These are phyloP conservation scores for Suillus variegatus DNA, from an alignment of 768 basidiomycete species.

Conservation along the genomic window DNA sequence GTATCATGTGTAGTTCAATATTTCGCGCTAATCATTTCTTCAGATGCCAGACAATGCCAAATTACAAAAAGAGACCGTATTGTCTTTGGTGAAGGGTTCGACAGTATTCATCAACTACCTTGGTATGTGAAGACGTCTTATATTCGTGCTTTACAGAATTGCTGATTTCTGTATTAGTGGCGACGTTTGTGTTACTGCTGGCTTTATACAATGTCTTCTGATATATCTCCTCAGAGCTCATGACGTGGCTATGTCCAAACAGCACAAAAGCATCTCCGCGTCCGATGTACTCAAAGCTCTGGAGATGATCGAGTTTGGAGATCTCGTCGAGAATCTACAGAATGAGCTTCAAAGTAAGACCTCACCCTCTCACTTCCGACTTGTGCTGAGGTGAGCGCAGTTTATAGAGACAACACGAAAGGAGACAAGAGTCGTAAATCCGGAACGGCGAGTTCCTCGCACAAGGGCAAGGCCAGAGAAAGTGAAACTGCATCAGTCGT, in stretches of 20 bases:
- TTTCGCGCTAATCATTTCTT: not conserved
- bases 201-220: not conserved
- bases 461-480: constrained; percentile 33
- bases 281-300: constrained; percentile 89
- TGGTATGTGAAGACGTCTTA: constrained; percentile 45
- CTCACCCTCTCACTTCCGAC: not conserved
- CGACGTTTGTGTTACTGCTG: constrained; percentile 38
- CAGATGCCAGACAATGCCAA: constrained; percentile 86
- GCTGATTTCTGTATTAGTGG: constrained; percentile 34
- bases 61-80: constrained; percentile 85
- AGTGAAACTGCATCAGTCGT: constrained; percentile 33
- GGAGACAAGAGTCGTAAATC: constrained; percentile 52
- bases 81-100: constrained; percentile 84
- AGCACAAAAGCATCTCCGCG: constrained; percentile 87
- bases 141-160: not conserved
- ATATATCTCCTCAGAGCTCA: constrained; percentile 60
- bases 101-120: constrained; percentile 96
- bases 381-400: constrained; percentile 36
- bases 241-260: constrained; percentile 80
- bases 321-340: constrained; percentile 64
- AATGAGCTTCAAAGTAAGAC: constrained; percentile 62
- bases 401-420: constrained; percentile 65
- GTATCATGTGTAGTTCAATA: not conserved
- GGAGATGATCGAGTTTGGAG: constrained; percentile 75
- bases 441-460: constrained; percentile 22